phyloP scores from a whole-genome alignment of 2,329 filamentous ascomycete species.

The Escovopsis weberi region DNA sequence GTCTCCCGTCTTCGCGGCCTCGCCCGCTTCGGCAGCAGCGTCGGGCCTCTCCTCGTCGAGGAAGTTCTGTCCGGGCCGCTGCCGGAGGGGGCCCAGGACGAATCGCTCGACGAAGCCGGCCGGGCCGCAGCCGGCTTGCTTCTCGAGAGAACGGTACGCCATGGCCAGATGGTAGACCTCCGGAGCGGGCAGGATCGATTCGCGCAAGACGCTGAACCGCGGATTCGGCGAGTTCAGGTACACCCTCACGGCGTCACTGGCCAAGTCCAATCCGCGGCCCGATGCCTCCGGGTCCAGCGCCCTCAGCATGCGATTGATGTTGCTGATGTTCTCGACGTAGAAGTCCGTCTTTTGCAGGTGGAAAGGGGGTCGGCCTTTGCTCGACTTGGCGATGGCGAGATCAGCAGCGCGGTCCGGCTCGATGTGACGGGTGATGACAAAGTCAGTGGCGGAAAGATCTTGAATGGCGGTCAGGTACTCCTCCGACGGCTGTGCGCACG shows the following conservation, averaged over 20 bases:
- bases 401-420: conserved; percentile 16
- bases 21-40: conserved; percentile 9
- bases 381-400: conserved; percentile 1
- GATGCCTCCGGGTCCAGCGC: conserved; percentile 17
- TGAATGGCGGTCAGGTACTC: conserved; percentile 26
- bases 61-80: conserved; percentile 17
- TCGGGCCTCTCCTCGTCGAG: conserved; percentile 16
- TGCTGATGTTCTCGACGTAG: conserved; percentile 30
- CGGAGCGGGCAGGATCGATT: conserved; percentile 22
- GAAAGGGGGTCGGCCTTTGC: neutral
- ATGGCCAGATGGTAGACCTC: conserved; percentile 26
- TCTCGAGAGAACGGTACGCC: conserved; percentile 14
- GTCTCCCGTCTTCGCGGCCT: conserved; percentile 16
- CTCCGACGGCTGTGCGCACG: conserved; percentile 34
- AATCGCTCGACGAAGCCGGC: conserved; percentile 17
- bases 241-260: conserved; percentile 11
- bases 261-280: conserved; percentile 6
- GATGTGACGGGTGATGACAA: conserved; percentile 23
- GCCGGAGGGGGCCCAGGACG: conserved; percentile 18
- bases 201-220: conserved; percentile 16
- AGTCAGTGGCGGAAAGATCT: conserved; percentile 26
- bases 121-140: conserved; percentile 10
- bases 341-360: conserved; percentile 23
- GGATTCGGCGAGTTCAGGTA: conserved; percentile 14
- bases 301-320: conserved; percentile 31